Evolutionary conservation across 2,329 filamentous ascomycete genomes (phyloP).

Genomic region (Beauveria rudraprayagi): DNA sequence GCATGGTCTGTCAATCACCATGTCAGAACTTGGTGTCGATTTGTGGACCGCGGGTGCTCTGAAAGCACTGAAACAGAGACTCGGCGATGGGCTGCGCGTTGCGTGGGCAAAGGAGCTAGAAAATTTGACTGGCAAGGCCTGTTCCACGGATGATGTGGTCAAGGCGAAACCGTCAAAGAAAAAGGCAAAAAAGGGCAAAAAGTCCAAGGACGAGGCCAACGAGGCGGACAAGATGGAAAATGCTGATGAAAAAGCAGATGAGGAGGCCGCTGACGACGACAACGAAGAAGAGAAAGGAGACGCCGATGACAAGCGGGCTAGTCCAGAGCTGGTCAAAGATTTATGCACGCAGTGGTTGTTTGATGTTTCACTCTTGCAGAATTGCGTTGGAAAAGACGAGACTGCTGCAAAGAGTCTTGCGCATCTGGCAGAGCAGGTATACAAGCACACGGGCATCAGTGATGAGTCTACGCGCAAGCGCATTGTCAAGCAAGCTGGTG

Average conservation of each 20-base stretch:
- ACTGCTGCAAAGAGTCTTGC: constrained; percentile 26
- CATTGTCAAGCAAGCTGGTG: constrained; percentile 55
- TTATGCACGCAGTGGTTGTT: constrained; percentile 53
- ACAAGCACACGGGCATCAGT: constrained; percentile 39
- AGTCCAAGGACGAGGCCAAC: constrained; percentile 11
- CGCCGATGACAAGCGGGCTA: neutral
- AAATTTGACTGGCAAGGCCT: constrained; percentile 15
- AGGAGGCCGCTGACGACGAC: neutral
- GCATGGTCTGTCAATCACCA: constrained; percentile 53
- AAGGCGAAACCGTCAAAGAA: constrained; percentile 2
- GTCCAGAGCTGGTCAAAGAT: constrained; percentile 31
- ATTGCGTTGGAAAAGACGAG: constrained; percentile 31
- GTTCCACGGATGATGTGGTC: constrained; percentile 12
- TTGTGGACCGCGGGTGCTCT: constrained; percentile 72
- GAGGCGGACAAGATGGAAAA: constrained; percentile 11
- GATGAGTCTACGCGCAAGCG: constrained; percentile 41
- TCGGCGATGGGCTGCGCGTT: constrained; percentile 43
- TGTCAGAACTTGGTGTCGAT: constrained; percentile 66
- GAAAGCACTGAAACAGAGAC: constrained; percentile 48
- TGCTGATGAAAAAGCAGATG: constrained; percentile 10
- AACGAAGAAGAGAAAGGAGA: neutral
- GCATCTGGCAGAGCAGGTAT: constrained; percentile 38
- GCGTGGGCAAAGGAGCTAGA: constrained; percentile 39
- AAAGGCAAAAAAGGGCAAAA: constrained; percentile 13
- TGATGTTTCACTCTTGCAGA: constrained; percentile 45